phyloP scores from a whole-genome alignment of 306 rosid genomes.

The Acacia melanoxylon region DNA sequence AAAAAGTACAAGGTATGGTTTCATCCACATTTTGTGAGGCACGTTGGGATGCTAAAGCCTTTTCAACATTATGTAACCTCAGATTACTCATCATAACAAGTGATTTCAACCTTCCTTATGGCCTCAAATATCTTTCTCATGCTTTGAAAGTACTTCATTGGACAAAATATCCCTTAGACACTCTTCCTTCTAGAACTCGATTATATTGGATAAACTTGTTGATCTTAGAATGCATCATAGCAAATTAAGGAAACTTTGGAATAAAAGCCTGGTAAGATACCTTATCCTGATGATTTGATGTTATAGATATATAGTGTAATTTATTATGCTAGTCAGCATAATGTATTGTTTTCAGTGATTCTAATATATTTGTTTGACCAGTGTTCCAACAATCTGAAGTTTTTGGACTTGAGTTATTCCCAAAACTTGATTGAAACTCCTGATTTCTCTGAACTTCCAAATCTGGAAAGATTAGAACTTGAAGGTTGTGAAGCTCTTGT shows the following conservation, averaged over 20 bases:
- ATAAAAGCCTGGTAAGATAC: too few relatives aligned
- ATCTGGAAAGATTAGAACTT: neutral
- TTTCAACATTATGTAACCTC: slow-evolving; percentile 3
- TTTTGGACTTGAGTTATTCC: neutral
- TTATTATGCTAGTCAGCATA: too few relatives aligned
- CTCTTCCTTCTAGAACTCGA: neutral
- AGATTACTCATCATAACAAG: neutral
- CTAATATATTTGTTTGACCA: neutral
- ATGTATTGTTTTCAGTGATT: too few relatives aligned
- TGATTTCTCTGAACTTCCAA: neutral
- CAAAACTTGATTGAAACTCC: neutral
- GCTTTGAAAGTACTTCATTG: neutral
- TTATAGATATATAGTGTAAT: neutral
- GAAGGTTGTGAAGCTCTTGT: neutral
- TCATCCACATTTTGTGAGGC: neutral
- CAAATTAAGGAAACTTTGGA: too few relatives aligned
- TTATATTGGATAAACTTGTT: too few relatives aligned
- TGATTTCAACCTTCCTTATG: neutral
- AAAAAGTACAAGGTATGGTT: neutral
- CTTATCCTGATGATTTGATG: neutral
- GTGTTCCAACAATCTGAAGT: neutral
- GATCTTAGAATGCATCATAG: too few relatives aligned
- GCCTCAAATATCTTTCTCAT: neutral
- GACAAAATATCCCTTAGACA: neutral
- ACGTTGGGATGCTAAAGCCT: neutral